Base-by-base conservation (phyloP, 257 asterid species). In the Solanum neorickii region DNA sequence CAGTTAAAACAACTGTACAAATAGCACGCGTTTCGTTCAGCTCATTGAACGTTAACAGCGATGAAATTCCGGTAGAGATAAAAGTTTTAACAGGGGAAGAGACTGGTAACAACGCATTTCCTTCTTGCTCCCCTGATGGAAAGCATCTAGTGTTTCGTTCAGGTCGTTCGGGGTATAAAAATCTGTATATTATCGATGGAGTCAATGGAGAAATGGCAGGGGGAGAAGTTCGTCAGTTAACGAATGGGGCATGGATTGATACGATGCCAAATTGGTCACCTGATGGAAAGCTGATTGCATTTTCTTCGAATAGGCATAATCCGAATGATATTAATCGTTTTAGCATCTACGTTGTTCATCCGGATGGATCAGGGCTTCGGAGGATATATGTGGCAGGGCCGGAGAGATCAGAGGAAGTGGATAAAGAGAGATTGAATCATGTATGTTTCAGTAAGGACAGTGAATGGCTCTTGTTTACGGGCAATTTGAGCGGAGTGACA, bases 251-350 rank as follows among this genome's bases (percentile, higher is more conserved):
- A 18, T 95, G 98, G 98, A 95, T 93, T 8, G 99, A 96, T 60
- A 96, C 99, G 5, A 95, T 96, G 98, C 98, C 99, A 9, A 92
- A 92, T 90, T 96, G 99, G 98, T 94, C 98, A n/a, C 97, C 98
- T 0, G 95, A 94, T 39, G 98, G 98, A 70, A 87, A 93, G 31
- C n/a, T 90, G 8, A 95, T 96, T 37, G 98, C 98, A 3, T 95
- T 96, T 86, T 96, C 99, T 12, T 96, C 99, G 1, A 96, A 93
- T 82, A 90, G 94, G 69, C 98, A 95, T 78, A 91, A 89, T 21
- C 94, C 96, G 4, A 89, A 89, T 12, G 88, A 91, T 25, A 82
- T n/a, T 27, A 92, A 60, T 0, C 83, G 87, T 14, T 95, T 95
- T 59, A 95, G 96, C 25, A 89, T 96, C 39, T 95, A 96, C 86